Evolutionary conservation across 495 filamentous ascomycete species (phyloP).

Genomic region (Xylona heveae): DNA sequence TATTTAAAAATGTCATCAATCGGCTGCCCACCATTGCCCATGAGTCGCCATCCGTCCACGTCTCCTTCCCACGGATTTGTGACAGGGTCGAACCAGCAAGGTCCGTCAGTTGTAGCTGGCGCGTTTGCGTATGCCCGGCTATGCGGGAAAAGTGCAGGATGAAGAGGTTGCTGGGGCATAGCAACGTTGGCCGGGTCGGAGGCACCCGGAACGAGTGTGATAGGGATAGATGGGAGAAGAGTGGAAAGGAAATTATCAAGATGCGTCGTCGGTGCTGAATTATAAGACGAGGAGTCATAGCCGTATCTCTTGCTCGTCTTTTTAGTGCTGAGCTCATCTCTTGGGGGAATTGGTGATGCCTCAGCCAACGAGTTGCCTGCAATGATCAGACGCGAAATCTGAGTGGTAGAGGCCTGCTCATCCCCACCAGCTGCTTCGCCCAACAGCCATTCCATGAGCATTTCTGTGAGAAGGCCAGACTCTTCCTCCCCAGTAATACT

Average conservation of each 20-base stretch:
- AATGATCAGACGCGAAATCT: slow-evolving; percentile 71
- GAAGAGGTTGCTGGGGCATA: slow-evolving; percentile 65
- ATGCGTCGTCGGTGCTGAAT: slow-evolving; percentile 58
- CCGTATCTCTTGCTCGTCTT: slow-evolving; percentile 47
- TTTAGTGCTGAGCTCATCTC: slow-evolving; percentile 31
- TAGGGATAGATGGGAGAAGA: slow-evolving; percentile 59
- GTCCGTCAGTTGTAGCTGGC: slow-evolving; percentile 13
- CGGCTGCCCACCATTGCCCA: slow-evolving; percentile 78
- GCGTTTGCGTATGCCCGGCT: slow-evolving; percentile 41
- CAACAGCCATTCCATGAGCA: slow-evolving; percentile 71
- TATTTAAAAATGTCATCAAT: slow-evolving; percentile 89
- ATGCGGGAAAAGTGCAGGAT: slow-evolving; percentile 61
- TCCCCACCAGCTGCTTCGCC: slow-evolving; percentile 48
- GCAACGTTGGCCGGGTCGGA: slow-evolving; percentile 62
- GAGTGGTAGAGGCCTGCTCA: slow-evolving; percentile 33
- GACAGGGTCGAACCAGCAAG: slow-evolving; percentile 67
- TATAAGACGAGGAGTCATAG: slow-evolving; percentile 76
- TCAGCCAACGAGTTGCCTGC: slow-evolving; percentile 68
- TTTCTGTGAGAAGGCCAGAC: slow-evolving; percentile 46
- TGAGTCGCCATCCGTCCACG: slow-evolving; percentile 65
- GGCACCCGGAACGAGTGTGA: slow-evolving; percentile 59
- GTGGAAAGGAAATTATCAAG: slow-evolving; percentile 66
- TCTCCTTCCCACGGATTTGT: slow-evolving; percentile 90
- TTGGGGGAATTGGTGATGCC: slow-evolving; percentile 18
- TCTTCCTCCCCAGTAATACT: slow-evolving; percentile 51